Evolutionary conservation across 2,329 filamentous ascomycete species (phyloP).

Genomic region (Ascochyta koolunga): DNA sequence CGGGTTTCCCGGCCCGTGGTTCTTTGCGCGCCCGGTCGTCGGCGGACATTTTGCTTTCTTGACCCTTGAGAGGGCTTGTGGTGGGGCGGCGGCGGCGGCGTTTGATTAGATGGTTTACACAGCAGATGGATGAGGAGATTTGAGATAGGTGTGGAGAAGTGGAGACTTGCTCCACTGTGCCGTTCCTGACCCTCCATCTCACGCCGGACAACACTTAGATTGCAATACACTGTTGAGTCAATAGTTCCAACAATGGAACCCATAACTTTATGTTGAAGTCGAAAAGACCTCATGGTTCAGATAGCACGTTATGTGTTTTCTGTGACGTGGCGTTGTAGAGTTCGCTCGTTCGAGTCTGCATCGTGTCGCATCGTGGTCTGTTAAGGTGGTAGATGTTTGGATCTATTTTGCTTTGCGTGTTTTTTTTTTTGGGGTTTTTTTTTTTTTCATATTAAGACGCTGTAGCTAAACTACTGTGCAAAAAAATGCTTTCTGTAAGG

Average conservation of each 20-base stretch:
- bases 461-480: no score
- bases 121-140: no score
- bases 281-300: not conserved
- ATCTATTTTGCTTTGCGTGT: no score
- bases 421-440: no score
- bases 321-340: not conserved
- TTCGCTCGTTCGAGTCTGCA: conserved; percentile 5
- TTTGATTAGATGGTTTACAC: not conserved
- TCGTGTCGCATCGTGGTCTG: no score
- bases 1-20: conserved; percentile 74
- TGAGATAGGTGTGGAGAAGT: no score
- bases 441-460: no score
- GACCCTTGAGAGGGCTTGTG: conserved; percentile 80
- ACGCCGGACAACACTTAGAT: not conserved
- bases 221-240: not conserved
- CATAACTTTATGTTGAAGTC: conserved; percentile 8
- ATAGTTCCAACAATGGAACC: not conserved
- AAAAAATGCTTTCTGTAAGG: no score
- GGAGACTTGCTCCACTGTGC: not conserved
- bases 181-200: not conserved
- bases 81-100: conserved; percentile 51
- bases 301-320: not conserved
- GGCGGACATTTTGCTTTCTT: conserved; percentile 87
- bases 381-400: no score
- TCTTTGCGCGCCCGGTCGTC: conserved; percentile 83